These are phyloP conservation scores for Cladosporium phlei DNA, from an alignment of 2,329 filamentous ascomycete genomes.

Conservation along the genomic window DNA sequence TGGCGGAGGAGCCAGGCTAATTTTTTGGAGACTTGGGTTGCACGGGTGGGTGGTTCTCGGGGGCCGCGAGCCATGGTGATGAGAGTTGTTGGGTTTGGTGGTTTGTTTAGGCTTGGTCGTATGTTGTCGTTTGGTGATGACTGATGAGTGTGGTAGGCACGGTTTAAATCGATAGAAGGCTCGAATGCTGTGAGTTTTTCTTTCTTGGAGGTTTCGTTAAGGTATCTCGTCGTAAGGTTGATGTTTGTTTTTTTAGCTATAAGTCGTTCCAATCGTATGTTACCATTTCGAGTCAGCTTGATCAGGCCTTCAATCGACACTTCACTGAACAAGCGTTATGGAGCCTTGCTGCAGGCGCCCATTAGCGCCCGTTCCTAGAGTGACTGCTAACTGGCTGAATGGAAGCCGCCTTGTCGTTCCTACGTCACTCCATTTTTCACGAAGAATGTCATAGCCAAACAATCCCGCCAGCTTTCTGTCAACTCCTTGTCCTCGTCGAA, in stretches of 20 bases:
- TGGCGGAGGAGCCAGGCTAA: constrained; percentile 54
- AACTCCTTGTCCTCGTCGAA: neutral
- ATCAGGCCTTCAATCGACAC: no score
- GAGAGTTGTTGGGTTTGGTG: neutral
- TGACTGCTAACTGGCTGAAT: neutral
- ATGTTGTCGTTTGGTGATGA: neutral
- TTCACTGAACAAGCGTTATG: no score
- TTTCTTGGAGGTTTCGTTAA: no score
- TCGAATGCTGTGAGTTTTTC: no score
- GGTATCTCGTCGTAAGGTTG: no score
- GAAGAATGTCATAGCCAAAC: constrained; percentile 2
- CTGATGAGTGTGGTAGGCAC: no score
- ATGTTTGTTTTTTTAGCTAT: no score
- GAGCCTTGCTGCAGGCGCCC: neutral
- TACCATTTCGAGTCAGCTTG: no score
- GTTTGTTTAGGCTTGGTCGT: neutral
- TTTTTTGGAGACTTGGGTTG: constrained; percentile 32
- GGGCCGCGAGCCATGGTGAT: constrained; percentile 5
- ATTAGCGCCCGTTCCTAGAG: neutral
- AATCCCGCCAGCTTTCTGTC: constrained; percentile 1
- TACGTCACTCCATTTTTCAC: neutral
- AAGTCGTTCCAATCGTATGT: no score
- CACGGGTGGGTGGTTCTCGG: constrained; percentile 17
- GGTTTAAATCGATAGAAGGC: no score
- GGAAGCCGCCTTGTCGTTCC: neutral